Conservation (phyloP, 805 yeast species). For the Candida sithepensis region DNA sequence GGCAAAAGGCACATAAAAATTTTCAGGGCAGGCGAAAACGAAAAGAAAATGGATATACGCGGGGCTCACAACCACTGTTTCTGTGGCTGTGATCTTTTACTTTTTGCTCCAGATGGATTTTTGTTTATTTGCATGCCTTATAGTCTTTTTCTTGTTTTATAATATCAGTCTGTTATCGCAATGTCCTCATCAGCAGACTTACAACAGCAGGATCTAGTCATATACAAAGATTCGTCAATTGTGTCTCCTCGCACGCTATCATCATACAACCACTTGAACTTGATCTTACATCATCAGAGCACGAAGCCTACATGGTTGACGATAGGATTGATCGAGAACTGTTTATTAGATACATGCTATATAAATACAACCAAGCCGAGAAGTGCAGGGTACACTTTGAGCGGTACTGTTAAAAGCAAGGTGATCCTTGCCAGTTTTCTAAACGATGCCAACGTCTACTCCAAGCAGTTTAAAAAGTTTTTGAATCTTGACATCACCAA, state of each 20-base stretch:
- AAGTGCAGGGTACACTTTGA: slow-evolving; percentile 1
- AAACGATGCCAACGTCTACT: slow-evolving; percentile 20
- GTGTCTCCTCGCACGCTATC: slow-evolving; percentile 26
- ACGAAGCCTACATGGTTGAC: slow-evolving; percentile 65
- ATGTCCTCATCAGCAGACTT: slow-evolving; percentile 23
- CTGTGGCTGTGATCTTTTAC: not conserved
- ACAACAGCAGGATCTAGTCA: slow-evolving; percentile 56
- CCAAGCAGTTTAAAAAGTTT: slow-evolving; percentile 33
- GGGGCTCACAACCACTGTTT: not conserved
- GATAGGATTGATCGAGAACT: slow-evolving; percentile 50
- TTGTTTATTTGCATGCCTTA: too few species aligned
- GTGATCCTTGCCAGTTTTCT: slow-evolving; percentile 36
- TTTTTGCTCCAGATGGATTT: not conserved
- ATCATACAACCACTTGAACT: slow-evolving; percentile 25
- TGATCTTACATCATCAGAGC: slow-evolving; percentile 43
- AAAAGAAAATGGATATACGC: not conserved
- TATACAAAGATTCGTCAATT: slow-evolving; percentile 51
- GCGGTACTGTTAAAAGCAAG: slow-evolving; percentile 24
- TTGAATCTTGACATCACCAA: slow-evolving; percentile 32
- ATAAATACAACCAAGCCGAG: slow-evolving; percentile 34
- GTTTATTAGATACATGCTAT: slow-evolving; percentile 43
- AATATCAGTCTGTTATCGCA: not conserved
- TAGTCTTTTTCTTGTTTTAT: not conserved
- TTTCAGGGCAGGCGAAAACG: not conserved
- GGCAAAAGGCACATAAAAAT: not conserved